Base-by-base conservation (phyloP, 768 basidiomycete genomes). In the Pulveroboletus sp. region DNA sequence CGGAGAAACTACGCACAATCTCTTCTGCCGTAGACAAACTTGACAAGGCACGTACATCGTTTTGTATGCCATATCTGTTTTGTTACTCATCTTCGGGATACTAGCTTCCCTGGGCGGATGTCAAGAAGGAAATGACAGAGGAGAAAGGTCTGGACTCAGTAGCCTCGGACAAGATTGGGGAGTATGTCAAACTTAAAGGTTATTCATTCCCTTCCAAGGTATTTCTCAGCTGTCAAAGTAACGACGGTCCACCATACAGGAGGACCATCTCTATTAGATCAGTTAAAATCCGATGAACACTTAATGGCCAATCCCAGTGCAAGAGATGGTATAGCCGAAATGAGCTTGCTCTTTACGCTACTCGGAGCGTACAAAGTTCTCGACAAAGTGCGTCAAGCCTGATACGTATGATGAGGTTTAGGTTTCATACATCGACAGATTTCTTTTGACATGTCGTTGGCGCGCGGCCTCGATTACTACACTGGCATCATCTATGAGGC, bases 401-500 rank as follows among this genome's bases (percentile, higher is more conserved):
- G 23, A n/a, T n/a, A n/a, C n/a, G 17, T 5, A 17, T 14, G 17
- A 13, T 17, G 12, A 6, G 20, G 33, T 13, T 24, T 24, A 8
- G 16, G 20, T 42, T 27, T 49, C n/a, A 54, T 27, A 21, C 1
- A 24, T 40, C 4, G 10, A 44, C 55, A 94, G 90, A 80, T 99
- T 60, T 94, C 91, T 3, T 97, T 99, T 63, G 95, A 99, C 68
- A 79, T 98, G 55, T 97, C 94, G 2, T 82, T 99, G 13, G 95
- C 95, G n/a, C 87, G 95, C 27, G 95, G 95, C 33, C 79, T 98
- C 19, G 97, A 98, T 68, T 98, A 99, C 70, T 98, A 99, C 70
- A 99, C 95, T 2, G 97, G 97, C 16, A 85, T 99, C 60, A 98
- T 98, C 65, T 98, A 95, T 70, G 95, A 99, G 70, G 97, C 92